phyloP scores from a whole-genome alignment of 306 rosid genomes.

The Trichosanthes truncata region DNA sequence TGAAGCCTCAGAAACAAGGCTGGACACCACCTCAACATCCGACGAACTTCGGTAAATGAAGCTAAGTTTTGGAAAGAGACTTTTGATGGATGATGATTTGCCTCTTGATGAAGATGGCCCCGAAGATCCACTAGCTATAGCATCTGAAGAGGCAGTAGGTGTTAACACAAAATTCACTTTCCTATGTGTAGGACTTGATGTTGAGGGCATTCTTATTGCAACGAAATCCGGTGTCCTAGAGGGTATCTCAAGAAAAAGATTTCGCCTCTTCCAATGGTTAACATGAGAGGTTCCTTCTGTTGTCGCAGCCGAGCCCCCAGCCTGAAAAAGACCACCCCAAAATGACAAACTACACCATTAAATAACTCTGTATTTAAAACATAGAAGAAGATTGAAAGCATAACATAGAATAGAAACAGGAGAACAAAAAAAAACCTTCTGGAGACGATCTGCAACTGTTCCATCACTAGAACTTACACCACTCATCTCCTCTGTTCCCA shows the following conservation, averaged over 20 bases:
- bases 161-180: constrained; percentile 65
- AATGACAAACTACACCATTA: neutral
- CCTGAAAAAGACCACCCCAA: neutral
- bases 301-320: no score
- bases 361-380: neutral
- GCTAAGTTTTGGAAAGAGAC: constrained; percentile 63
- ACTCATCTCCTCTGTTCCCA: constrained; percentile 36
- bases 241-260: constrained; percentile 59
- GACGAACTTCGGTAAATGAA: constrained; percentile 51
- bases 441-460: constrained; percentile 29
- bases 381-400: neutral
- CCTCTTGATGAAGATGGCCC: constrained; percentile 47
- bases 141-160: constrained; percentile 49
- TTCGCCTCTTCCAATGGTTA: constrained; percentile 46
- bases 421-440: constrained; percentile 26
- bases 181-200: constrained; percentile 70
- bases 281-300: constrained; percentile 27
- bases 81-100: constrained; percentile 56
- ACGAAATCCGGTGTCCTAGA: constrained; percentile 49
- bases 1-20: constrained; percentile 35
- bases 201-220: constrained; percentile 54
- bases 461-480: constrained; percentile 22
- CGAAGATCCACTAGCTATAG: constrained; percentile 32
- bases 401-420: neutral
- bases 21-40: constrained; percentile 47